phyloP scores from a whole-genome alignment of 345 rosid species.

The Capsella bursapastoris region DNA sequence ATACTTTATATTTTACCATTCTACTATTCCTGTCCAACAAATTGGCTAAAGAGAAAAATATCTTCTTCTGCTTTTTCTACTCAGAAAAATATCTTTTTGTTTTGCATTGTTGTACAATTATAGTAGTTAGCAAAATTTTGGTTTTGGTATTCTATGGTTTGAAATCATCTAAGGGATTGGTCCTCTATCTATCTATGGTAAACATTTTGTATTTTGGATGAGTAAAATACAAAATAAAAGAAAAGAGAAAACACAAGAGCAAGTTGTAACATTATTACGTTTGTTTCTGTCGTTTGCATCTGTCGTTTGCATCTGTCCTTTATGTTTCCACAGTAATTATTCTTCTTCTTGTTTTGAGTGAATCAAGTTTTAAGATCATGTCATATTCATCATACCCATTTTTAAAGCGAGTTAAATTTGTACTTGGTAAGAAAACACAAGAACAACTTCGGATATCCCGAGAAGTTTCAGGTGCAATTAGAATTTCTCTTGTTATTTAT shows the following conservation, averaged over 20 bases:
- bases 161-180: neutral
- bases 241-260: neutral
- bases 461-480: neutral
- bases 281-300: conserved; percentile 24
- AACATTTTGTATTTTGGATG: neutral
- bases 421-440: neutral
- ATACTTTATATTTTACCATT: no score
- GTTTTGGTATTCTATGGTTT: neutral
- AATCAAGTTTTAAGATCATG: conserved; percentile 14
- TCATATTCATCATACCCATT: neutral
- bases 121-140: neutral
- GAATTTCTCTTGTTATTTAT: neutral
- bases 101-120: neutral
- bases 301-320: conserved; percentile 34
- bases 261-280: conserved; percentile 28
- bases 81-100: neutral
- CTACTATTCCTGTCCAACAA: no score
- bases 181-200: neutral
- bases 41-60: neutral
- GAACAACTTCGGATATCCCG: neutral
- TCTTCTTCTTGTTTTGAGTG: conserved; percentile 19
- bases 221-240: conserved; percentile 3
- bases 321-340: conserved; percentile 24
- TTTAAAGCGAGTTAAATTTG: neutral
- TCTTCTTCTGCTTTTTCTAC: neutral